phyloP scores from a whole-genome alignment of 2,329 filamentous ascomycete genomes.

The Alternaria sp. region DNA sequence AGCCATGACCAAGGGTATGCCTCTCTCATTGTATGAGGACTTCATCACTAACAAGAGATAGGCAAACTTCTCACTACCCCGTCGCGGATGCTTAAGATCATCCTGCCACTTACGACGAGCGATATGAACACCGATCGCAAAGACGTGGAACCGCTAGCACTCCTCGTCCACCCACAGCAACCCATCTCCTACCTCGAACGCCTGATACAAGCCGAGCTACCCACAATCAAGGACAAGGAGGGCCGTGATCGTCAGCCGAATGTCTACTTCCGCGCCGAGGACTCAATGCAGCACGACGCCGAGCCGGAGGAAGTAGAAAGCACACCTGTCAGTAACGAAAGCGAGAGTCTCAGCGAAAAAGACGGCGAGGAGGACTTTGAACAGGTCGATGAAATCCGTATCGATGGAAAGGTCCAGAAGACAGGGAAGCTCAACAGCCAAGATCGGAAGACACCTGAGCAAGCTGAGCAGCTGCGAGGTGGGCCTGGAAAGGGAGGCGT shows the following conservation, averaged over 20 bases:
- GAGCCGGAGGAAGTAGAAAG: conserved; percentile 33
- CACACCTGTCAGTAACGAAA: conserved; percentile 35
- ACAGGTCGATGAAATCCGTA: conserved; percentile 56
- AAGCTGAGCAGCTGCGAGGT: conserved; percentile 51
- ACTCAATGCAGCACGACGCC: conserved; percentile 67
- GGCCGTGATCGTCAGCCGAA: conserved; percentile 73
- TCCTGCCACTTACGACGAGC: conserved; percentile 73
- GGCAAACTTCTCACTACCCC: conserved; percentile 83
- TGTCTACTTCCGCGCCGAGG: conserved; percentile 81
- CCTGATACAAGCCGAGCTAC: conserved; percentile 86
- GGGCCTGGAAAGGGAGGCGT: conserved; percentile 64
- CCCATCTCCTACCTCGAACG: conserved; percentile 89
- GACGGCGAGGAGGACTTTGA: conserved; percentile 52
- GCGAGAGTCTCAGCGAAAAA: conserved; percentile 33
- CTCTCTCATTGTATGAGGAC: neutral
- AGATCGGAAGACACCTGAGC: conserved; percentile 35
- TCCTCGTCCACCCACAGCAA: conserved; percentile 88
- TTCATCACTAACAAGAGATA: conserved; percentile 37
- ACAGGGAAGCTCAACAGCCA: conserved; percentile 51
- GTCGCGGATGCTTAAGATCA: conserved; percentile 78
- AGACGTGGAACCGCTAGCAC: conserved; percentile 80
- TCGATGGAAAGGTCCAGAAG: conserved; percentile 57
- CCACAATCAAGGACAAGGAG: conserved; percentile 66
- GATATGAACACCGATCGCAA: conserved; percentile 67
- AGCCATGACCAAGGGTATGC: conserved; percentile 69